phyloP scores from a whole-genome alignment of 2,329 filamentous ascomycete species.

The Sarocladiaceae sp. region DNA sequence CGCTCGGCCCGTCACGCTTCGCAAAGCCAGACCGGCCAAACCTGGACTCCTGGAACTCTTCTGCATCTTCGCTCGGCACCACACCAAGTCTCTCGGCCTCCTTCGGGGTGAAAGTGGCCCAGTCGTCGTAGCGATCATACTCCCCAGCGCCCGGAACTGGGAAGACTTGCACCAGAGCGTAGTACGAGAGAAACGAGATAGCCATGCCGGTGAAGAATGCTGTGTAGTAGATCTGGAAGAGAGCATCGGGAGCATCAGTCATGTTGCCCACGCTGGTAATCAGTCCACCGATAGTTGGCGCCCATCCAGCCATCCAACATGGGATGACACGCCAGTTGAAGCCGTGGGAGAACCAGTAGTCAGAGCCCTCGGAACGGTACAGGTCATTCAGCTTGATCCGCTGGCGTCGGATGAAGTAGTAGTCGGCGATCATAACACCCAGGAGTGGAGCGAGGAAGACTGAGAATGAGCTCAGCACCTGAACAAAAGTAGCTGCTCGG shows the following conservation, averaged over 20 bases:
- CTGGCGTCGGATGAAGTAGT: constrained; percentile 24
- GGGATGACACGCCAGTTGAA: constrained; percentile 27
- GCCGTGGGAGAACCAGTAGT: constrained; percentile 29
- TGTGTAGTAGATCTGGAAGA: constrained; percentile 40
- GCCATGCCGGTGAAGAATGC: constrained; percentile 33
- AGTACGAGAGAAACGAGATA: constrained; percentile 15
- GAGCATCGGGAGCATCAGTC: constrained; percentile 23
- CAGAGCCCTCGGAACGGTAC: constrained; percentile 24
- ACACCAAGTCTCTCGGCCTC: constrained; percentile 35
- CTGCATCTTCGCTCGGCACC: constrained; percentile 15
- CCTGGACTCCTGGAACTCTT: constrained; percentile 4
- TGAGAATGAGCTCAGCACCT: constrained; percentile 20
- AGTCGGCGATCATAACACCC: constrained; percentile 24
- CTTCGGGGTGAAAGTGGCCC: constrained; percentile 35
- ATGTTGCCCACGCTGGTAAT: constrained; percentile 15
- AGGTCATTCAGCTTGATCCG: constrained; percentile 30
- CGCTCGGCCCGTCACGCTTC: not conserved
- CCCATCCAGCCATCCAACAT: constrained; percentile 25
- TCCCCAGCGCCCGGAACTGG: constrained; percentile 32
- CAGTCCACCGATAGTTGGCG: constrained; percentile 21
- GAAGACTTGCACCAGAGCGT: constrained; percentile 28
- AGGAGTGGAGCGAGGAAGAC: constrained; percentile 23
- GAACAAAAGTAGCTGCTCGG: constrained; percentile 19
- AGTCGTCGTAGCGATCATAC: constrained; percentile 36
- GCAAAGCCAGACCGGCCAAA: constrained; percentile 9